Evolutionary conservation across 345 rosid genomes (phyloP).

Genomic region (Excoecaria agallocha): DNA sequence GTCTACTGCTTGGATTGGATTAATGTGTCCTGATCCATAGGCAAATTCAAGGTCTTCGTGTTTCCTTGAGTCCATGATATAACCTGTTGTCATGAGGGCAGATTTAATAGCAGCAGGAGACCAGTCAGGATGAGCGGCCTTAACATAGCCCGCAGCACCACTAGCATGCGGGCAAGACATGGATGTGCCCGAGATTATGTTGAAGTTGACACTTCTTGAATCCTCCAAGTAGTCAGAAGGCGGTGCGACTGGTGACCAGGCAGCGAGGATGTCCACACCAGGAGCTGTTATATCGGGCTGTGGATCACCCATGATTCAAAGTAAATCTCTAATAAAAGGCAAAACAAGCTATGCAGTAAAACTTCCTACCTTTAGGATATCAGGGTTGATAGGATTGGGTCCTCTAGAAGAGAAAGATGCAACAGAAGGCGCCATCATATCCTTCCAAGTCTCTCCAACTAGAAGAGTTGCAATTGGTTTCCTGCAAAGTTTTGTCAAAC

Average conservation of each 20-base stretch:
- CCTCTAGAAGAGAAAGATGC: constrained; percentile 23
- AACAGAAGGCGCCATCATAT: constrained; percentile 8
- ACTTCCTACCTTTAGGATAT: constrained; percentile 21
- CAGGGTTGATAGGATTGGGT: too few relatives aligned
- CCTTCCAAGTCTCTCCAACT: constrained; percentile 12
- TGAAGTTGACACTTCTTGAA: constrained; percentile 8
- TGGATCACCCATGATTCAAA: background rate
- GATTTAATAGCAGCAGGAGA: constrained; percentile 24
- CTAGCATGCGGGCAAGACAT: constrained; percentile 26
- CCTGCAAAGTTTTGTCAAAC: background rate
- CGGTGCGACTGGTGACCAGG: constrained; percentile 20
- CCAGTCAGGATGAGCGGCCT: constrained; percentile 32
- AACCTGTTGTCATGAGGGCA: constrained; percentile 29
- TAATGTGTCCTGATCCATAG: constrained; percentile 14
- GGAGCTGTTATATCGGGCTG: constrained; percentile 27
- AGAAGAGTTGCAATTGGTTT: constrained; percentile 19
- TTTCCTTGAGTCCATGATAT: constrained; percentile 13
- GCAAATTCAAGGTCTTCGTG: constrained; percentile 17
- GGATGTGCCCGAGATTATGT: too few relatives aligned
- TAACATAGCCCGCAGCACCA: constrained; percentile 28
- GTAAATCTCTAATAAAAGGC: background rate
- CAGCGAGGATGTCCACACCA: constrained; percentile 27
- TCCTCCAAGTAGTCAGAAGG: background rate
- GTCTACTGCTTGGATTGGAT: constrained; percentile 1
- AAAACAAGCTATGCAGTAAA: background rate